Evolutionary conservation across 495 filamentous ascomycete species (phyloP).

Genomic region (Haplographium delicatum): DNA sequence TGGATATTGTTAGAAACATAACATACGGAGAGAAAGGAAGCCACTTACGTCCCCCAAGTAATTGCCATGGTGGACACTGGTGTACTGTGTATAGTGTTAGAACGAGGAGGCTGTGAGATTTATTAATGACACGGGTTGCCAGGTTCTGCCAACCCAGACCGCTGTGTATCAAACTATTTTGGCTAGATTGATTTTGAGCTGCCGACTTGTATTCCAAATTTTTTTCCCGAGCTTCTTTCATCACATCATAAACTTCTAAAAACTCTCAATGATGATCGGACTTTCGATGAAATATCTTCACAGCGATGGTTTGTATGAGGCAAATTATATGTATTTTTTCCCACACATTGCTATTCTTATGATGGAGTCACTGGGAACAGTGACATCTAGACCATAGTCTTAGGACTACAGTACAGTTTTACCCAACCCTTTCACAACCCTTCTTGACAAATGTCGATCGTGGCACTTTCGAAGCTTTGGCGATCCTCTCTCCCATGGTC

Average conservation of each 20-base stretch:
- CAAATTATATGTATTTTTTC: no score
- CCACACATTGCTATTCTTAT: no score
- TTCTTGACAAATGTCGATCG: no score
- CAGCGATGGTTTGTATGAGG: constrained; percentile 3
- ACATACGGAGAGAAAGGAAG: background rate
- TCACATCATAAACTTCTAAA: background rate
- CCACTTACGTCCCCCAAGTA: constrained; percentile 28
- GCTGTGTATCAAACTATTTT: no score
- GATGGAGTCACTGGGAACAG: no score
- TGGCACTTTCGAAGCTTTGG: constrained; percentile 77
- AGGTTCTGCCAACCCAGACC: no score
- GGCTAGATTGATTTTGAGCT: background rate
- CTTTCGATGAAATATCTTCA: background rate
- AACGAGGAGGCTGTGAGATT: background rate
- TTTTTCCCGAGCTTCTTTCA: background rate
- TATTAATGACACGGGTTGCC: no score
- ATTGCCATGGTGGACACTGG: constrained; percentile 20
- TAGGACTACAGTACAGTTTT: no score
- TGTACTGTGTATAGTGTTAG: background rate
- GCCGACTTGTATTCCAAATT: background rate
- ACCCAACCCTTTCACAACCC: no score
- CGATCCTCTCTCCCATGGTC: constrained; percentile 54
- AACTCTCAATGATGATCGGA: no score
- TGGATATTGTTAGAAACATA: constrained; percentile 26
- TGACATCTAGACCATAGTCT: no score